Percentiles rank a stretch among this genome's conserved stretches.
Conservation (phyloP, 2,329 filamentous ascomycete genomes). For the Botrytis cinerea region DNA sequence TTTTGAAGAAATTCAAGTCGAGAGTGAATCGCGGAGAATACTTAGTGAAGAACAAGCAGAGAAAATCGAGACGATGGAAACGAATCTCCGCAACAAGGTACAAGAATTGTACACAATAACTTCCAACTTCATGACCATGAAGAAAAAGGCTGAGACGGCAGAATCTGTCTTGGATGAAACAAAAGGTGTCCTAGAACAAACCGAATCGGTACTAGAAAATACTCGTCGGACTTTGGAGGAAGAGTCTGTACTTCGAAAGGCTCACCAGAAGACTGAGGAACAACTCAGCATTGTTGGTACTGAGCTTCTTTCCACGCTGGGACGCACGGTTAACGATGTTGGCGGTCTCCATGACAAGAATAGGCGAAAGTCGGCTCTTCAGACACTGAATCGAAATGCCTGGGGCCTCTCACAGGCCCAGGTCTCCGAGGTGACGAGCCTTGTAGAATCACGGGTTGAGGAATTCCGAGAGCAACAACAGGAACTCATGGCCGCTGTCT, state of each 20-base stretch:
- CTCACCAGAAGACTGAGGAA: slow-evolving; percentile 82
- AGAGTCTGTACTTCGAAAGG: slow-evolving; percentile 76
- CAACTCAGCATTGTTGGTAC: slow-evolving; percentile 72
- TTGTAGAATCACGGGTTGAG: slow-evolving; percentile 74
- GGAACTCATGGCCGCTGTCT: slow-evolving; percentile 66
- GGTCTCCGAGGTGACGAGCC: slow-evolving; percentile 72
- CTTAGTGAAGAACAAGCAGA: slow-evolving; percentile 89
- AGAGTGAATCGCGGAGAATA: slow-evolving; percentile 90
- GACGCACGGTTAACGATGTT: slow-evolving; percentile 77
- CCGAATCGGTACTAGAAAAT: slow-evolving; percentile 77
- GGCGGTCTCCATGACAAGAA: slow-evolving; percentile 83
- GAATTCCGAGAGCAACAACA: slow-evolving; percentile 74
- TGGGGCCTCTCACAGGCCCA: slow-evolving; percentile 78
- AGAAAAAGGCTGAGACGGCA: slow-evolving; percentile 84
- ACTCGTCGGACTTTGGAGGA: slow-evolving; percentile 77
- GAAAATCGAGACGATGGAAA: slow-evolving; percentile 89
- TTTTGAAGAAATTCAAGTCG: slow-evolving; percentile 87
- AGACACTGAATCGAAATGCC: slow-evolving; percentile 72
- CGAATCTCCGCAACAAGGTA: slow-evolving; percentile 86
- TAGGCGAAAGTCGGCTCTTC: slow-evolving; percentile 79
- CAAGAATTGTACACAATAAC: slow-evolving; percentile 88
- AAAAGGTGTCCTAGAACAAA: slow-evolving; percentile 79
- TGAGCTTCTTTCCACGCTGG: slow-evolving; percentile 75
- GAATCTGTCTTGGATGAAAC: slow-evolving; percentile 74
- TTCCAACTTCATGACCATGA: slow-evolving; percentile 82